Percentiles rank a stretch among this genome's conserved stretches.
Conservation (phyloP, 352 stramenopile genomes). For the Globisporangium canariense region DNA sequence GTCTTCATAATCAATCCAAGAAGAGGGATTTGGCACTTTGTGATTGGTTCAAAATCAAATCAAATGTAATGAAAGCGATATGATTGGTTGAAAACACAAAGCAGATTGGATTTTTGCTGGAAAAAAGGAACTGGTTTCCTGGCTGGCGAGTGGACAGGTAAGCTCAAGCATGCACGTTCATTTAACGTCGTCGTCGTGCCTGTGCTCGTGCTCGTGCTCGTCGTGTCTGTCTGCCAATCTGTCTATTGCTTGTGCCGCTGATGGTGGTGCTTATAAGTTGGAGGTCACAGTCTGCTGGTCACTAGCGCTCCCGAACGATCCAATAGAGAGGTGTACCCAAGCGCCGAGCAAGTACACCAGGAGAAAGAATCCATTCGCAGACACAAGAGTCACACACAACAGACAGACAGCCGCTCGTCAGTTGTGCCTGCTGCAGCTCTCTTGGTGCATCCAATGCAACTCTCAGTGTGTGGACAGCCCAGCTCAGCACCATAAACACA, state of each 20-base stretch:
- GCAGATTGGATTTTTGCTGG: too few species aligned
- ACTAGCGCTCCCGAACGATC: not conserved
- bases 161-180: not conserved
- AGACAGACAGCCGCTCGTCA: not conserved
- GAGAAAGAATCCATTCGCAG: not conserved
- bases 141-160: not conserved
- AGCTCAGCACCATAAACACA: not conserved
- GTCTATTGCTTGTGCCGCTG: not conserved
- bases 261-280: not conserved
- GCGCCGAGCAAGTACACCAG: not conserved
- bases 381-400: constrained; percentile 3
- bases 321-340: not conserved
- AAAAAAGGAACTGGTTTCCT: not conserved
- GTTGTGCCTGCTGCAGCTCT: constrained; percentile 3
- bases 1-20: not conserved
- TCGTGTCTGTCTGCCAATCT: not conserved
- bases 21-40: not conserved
- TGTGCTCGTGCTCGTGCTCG: not conserved
- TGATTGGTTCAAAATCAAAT: too few species aligned
- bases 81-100: not conserved
- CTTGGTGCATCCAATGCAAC: not conserved
- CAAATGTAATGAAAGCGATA: too few species aligned
- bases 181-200: not conserved
- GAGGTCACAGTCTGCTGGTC: not conserved
- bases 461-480: not conserved